Evolutionary conservation across 2,329 filamentous ascomycete genomes (phyloP).

Genomic region (Neurospora sp.): DNA sequence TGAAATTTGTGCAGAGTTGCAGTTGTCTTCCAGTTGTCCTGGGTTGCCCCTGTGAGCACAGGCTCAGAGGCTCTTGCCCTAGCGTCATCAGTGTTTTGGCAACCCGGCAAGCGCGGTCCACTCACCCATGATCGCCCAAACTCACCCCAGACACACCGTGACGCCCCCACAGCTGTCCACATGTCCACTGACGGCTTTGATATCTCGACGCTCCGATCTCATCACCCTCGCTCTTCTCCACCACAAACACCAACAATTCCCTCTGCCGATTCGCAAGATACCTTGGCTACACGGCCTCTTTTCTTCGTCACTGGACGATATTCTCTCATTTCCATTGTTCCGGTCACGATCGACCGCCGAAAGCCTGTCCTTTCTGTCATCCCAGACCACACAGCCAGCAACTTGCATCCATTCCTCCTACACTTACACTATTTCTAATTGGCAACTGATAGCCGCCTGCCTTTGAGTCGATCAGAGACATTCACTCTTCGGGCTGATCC

Average conservation of each 20-base stretch:
- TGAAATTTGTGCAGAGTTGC: background rate
- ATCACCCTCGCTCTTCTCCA: background rate
- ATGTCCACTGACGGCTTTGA: background rate
- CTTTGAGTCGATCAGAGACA: background rate
- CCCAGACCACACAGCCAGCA: background rate
- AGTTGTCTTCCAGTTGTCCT: background rate
- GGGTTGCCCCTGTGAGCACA: background rate
- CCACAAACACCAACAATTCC: background rate
- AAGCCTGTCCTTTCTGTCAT: background rate
- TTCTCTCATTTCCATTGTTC: background rate
- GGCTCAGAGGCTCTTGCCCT: background rate
- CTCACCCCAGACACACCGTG: background rate
- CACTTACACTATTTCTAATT: background rate
- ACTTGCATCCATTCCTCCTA: background rate
- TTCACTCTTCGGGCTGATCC: background rate
- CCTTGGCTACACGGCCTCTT: background rate
- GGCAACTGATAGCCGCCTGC: background rate
- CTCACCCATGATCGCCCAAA: background rate
- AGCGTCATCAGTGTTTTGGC: background rate
- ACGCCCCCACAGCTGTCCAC: background rate
- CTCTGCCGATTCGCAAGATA: background rate
- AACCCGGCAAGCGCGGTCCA: background rate
- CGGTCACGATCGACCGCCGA: background rate
- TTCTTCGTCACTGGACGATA: background rate
- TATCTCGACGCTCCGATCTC: background rate